A percentile compares a stretch with the other conserved stretches of the same genome.
These are phyloP conservation scores for Chenopodium berlandieri DNA, from an alignment of 148 eudicot species.

Conservation along the genomic window DNA sequence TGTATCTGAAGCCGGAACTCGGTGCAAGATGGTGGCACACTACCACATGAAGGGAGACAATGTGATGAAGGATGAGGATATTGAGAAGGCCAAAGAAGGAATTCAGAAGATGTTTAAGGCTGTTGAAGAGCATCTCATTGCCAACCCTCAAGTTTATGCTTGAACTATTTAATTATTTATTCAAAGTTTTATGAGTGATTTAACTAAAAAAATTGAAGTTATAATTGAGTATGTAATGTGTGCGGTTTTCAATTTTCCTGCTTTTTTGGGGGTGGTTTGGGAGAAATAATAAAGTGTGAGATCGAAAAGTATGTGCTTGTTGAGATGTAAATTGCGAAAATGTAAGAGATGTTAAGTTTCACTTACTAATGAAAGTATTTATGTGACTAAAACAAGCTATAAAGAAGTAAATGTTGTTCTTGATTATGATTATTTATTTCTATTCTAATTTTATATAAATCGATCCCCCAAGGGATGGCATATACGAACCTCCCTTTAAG, in stretches of 20 bases:
- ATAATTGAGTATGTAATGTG: background rate
- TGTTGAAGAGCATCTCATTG: conserved; percentile 30
- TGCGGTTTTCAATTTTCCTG: background rate
- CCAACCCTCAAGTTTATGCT: conserved; percentile 30
- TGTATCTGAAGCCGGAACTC: conserved; percentile 1
- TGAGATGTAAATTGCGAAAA: background rate
- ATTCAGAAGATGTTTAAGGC: conserved; percentile 20
- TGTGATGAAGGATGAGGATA: conserved; percentile 14
- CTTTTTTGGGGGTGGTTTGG: too few relatives aligned
- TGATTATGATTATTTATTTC: too few relatives aligned
- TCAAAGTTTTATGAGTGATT: background rate
- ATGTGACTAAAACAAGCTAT: too few relatives aligned
- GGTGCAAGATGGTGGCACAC: conserved; percentile 15
- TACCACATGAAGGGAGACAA: conserved; percentile 21
- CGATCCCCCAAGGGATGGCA: too few relatives aligned
- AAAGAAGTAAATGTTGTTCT: too few relatives aligned
- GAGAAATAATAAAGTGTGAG: background rate
- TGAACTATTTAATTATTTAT: background rate
- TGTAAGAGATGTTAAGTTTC: background rate
- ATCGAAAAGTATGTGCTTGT: background rate
- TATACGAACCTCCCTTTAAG: too few relatives aligned
- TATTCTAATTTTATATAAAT: too few relatives aligned
- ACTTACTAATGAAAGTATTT: too few relatives aligned
- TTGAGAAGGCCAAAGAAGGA: conserved; percentile 17
- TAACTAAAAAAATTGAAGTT: too few relatives aligned